A percentile compares a stretch with the other conserved stretches of the same genome.
These are phyloP conservation scores for Hypoxylon lenormandii DNA, from an alignment of 495 filamentous ascomycete species.

Conservation along the genomic window DNA sequence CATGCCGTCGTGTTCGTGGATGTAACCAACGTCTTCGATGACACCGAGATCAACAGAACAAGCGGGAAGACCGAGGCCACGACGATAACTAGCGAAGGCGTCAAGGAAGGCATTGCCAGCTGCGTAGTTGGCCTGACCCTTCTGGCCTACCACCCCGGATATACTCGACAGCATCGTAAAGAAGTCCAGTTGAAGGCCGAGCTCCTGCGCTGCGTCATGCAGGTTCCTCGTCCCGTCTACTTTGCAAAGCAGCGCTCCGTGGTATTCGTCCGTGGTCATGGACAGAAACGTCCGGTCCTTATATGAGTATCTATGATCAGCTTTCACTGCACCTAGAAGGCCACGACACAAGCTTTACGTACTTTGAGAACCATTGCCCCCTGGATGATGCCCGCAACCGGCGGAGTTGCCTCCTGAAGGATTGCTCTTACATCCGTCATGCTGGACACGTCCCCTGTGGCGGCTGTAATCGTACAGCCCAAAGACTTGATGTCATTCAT, in stretches of 20 bases:
- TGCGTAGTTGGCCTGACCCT: slow-evolving; percentile 55
- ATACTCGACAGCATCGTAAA: slow-evolving; percentile 55
- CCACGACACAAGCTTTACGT: too few species aligned
- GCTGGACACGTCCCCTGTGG: slow-evolving; percentile 52
- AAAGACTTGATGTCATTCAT: slow-evolving; percentile 51
- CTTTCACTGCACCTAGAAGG: too few species aligned
- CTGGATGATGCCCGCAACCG: slow-evolving; percentile 54
- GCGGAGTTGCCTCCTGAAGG: slow-evolving; percentile 27
- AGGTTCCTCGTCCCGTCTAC: slow-evolving; percentile 56
- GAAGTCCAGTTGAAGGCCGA: slow-evolving; percentile 43
- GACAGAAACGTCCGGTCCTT: too few species aligned
- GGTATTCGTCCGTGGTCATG: slow-evolving; percentile 60
- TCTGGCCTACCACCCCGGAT: slow-evolving; percentile 45
- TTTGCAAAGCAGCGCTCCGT: slow-evolving; percentile 60
- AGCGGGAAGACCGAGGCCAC: slow-evolving; percentile 33
- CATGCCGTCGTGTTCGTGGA: slow-evolving; percentile 32
- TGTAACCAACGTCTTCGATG: slow-evolving; percentile 45
- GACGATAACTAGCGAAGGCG: slow-evolving; percentile 50
- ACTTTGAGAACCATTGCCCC: slow-evolving; percentile 53
- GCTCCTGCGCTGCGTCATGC: slow-evolving; percentile 48
- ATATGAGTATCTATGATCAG: too few species aligned
- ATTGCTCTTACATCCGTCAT: slow-evolving; percentile 29
- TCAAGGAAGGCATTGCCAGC: slow-evolving; percentile 55
- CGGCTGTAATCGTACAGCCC: slow-evolving; percentile 46
- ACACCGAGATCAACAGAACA: slow-evolving; percentile 32